Percentiles rank a stretch among this genome's conserved stretches.
Evolutionary conservation across 768 basidiomycete genomes (phyloP).

Genomic region (Mycena latifolia): DNA sequence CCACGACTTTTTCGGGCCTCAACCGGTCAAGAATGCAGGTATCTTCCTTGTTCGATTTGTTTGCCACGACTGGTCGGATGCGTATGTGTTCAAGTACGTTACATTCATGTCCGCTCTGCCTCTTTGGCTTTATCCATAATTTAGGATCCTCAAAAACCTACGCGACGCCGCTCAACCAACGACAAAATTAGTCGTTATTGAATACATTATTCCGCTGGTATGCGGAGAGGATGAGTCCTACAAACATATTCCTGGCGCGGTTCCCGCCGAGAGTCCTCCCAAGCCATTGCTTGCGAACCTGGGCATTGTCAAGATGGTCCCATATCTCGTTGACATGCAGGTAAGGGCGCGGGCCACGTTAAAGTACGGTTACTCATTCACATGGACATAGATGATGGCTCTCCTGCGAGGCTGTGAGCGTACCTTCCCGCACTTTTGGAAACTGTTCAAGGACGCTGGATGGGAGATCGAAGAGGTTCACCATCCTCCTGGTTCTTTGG

Average conservation of each 20-base stretch:
- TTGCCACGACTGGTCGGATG: constrained; percentile 42
- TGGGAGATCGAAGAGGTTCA: no score
- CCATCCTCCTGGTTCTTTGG: no score
- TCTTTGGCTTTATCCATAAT: neutral
- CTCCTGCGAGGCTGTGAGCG: constrained; percentile 20
- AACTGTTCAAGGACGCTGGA: constrained; percentile 8
- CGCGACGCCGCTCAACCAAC: constrained; percentile 7
- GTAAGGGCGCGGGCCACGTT: no score
- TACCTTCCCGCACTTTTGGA: constrained; percentile 20
- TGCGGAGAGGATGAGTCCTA: no score
- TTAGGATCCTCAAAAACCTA: constrained; percentile 19
- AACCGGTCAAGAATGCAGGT: constrained; percentile 17
- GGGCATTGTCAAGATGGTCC: no score
- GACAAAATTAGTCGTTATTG: constrained; percentile 12
- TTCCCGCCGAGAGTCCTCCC: no score
- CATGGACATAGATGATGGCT: constrained; percentile 30
- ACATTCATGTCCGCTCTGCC: neutral
- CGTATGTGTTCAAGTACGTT: neutral
- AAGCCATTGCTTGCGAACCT: neutral
- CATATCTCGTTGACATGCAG: no score
- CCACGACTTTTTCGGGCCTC: constrained; percentile 34
- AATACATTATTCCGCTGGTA: neutral
- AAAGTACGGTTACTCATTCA: no score
- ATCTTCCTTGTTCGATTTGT: constrained; percentile 35
- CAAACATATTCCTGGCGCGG: no score